Evolutionary conservation across 2,329 filamentous ascomycete genomes (phyloP).

Genomic region (Arthrobotrys iridis): DNA sequence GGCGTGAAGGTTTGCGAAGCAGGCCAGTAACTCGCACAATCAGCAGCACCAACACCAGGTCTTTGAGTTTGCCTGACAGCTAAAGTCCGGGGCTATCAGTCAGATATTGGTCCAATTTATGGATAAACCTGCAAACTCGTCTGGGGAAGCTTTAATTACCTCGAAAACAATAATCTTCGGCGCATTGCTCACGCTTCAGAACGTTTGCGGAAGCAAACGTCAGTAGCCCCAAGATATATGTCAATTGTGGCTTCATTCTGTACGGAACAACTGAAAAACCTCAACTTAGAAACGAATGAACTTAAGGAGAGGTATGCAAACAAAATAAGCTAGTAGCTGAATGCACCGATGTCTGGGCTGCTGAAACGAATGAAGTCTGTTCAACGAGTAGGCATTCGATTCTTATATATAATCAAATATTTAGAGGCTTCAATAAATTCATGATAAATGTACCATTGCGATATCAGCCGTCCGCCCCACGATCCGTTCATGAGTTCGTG

Average conservation of each 20-base stretch:
- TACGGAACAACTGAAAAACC: background rate
- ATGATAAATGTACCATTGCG: background rate
- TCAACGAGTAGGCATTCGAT: background rate
- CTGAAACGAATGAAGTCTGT: background rate
- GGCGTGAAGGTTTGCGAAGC: background rate
- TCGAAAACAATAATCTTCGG: background rate
- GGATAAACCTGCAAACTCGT: background rate
- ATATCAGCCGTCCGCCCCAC: background rate
- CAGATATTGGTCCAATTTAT: background rate
- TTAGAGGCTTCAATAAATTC: background rate
- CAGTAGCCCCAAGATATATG: conserved; percentile 3
- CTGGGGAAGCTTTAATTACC: background rate
- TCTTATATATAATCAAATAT: conserved; percentile 3
- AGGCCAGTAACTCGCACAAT: background rate
- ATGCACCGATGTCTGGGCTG: background rate
- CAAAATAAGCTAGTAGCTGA: background rate
- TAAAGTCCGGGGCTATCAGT: background rate
- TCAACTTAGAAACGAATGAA: background rate
- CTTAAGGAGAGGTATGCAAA: background rate
- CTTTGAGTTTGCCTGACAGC: background rate
- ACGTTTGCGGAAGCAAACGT: background rate
- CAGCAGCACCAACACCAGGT: background rate
- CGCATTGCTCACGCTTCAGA: background rate
- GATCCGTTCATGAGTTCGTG: background rate
- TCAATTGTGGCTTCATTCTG: conserved; percentile 10